A percentile compares a stretch with the other conserved stretches of the same genome.
These are phyloP conservation scores for Pleurotus giganteus DNA, from an alignment of 768 basidiomycete species.

Conservation along the genomic window DNA sequence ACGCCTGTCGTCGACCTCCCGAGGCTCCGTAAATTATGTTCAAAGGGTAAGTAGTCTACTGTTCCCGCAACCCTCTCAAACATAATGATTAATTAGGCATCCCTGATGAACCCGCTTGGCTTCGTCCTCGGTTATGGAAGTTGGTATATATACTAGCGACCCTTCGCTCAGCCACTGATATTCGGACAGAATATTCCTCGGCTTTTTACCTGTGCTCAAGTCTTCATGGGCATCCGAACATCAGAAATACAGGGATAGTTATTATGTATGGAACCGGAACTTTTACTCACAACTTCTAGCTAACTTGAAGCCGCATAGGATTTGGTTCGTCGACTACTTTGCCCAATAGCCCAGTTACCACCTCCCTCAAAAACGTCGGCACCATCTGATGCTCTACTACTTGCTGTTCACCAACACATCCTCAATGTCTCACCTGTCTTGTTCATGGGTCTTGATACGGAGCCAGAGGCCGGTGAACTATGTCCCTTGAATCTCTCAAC, in stretches of 20 bases:
- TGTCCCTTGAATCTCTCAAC: slow-evolving; percentile 54
- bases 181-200: slow-evolving; percentile 53
- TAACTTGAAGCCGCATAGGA: slow-evolving; percentile 56
- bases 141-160: slow-evolving; percentile 29
- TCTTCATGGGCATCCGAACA: slow-evolving; percentile 56
- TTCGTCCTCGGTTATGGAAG: slow-evolving; percentile 80
- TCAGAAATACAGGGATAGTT: slow-evolving; percentile 61
- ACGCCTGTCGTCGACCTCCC: slow-evolving; percentile 54
- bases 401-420: slow-evolving; percentile 53
- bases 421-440: slow-evolving; percentile 50
- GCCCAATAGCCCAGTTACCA: slow-evolving; percentile 47
- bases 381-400: slow-evolving; percentile 45
- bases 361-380: slow-evolving; percentile 37
- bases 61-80: neutral
- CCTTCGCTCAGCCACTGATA: slow-evolving; percentile 10
- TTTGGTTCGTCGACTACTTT: slow-evolving; percentile 61
- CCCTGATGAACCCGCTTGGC: slow-evolving; percentile 71
- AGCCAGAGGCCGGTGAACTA: slow-evolving; percentile 39
- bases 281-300: too few species aligned
- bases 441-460: slow-evolving; percentile 49
- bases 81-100: slow-evolving; percentile 45
- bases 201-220: slow-evolving; percentile 57
- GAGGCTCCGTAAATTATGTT: slow-evolving; percentile 54
- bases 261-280: slow-evolving; percentile 64
- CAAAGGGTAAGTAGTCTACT: slow-evolving; percentile 54